Percentiles rank a stretch among this genome's conserved stretches.
Evolutionary conservation across 345 rosid genomes (phyloP).

Genomic region (Dipteronia dyeriana): DNA sequence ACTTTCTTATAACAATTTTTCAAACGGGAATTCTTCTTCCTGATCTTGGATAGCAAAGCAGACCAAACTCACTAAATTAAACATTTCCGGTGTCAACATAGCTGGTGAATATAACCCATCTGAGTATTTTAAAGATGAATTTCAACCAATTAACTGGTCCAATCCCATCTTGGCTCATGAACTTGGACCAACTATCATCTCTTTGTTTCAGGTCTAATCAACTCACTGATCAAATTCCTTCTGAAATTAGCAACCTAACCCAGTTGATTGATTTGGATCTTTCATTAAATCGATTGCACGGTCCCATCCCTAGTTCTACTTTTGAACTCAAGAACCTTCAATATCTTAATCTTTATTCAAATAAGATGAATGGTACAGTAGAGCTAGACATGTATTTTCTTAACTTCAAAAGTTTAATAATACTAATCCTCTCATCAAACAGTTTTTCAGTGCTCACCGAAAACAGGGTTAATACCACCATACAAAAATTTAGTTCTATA

Average conservation of each 20-base stretch:
- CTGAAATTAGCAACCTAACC: too few relatives aligned
- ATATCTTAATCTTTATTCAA: background rate
- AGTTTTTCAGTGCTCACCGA: background rate
- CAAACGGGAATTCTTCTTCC: background rate
- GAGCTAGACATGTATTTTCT: background rate
- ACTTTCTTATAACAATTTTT: background rate
- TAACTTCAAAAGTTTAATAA: background rate
- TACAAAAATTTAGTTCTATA: background rate
- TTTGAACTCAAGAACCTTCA: background rate
- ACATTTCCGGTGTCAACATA: too few relatives aligned
- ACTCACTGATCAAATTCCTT: too few relatives aligned
- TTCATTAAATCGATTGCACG: too few relatives aligned
- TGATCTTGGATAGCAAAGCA: background rate
- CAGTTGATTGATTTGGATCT: fast-evolving
- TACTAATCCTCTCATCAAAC: background rate
- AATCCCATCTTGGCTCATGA: constrained; percentile 14
- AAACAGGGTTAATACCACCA: background rate
- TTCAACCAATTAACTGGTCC: fast-evolving
- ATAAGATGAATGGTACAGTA: constrained; percentile 20
- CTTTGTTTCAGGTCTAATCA: too few relatives aligned
- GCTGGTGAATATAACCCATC: background rate
- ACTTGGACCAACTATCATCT: background rate
- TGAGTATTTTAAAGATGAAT: background rate
- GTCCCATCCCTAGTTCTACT: too few relatives aligned
- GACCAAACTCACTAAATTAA: background rate